Conservation (phyloP, 2,329 filamentous ascomycete species). For the Ascochyta lentis region DNA sequence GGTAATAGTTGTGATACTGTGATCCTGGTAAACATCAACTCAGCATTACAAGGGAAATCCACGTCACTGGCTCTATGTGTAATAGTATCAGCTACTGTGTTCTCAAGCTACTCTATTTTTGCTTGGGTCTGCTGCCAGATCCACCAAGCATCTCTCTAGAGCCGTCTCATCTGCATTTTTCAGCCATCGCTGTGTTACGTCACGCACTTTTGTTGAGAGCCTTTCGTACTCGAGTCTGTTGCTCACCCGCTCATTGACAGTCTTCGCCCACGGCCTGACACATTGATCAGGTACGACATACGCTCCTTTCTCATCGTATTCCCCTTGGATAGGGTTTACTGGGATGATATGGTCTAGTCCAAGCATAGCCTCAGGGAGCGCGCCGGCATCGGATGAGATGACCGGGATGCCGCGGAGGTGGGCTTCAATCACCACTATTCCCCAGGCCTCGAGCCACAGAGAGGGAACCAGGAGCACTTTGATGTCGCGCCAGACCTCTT, state of each 20-base stretch:
- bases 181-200: not conserved
- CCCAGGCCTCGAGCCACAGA: conserved; percentile 13
- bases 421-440: conserved; percentile 8
- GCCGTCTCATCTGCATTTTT: not conserved
- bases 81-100: no score
- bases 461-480: conserved; percentile 11
- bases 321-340: not conserved
- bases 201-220: not conserved
- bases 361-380: conserved; percentile 11
- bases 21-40: no score
- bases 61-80: no score
- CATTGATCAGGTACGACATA: not conserved
- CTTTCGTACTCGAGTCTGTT: not conserved
- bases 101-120: no score
- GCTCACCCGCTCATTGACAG: not conserved
- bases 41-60: no score
- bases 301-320: not conserved
- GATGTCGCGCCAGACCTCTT: conserved; percentile 8
- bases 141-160: conserved; percentile 1
- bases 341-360: conserved; percentile 1
- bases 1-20: no score
- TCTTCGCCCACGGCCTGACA: not conserved
- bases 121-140: no score
- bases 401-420: conserved; percentile 12
- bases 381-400: conserved; percentile 6